These are phyloP conservation scores for Tylopilus orsonianus DNA, from an alignment of 1,284 basidiomycete genomes.

Conservation along the genomic window DNA sequence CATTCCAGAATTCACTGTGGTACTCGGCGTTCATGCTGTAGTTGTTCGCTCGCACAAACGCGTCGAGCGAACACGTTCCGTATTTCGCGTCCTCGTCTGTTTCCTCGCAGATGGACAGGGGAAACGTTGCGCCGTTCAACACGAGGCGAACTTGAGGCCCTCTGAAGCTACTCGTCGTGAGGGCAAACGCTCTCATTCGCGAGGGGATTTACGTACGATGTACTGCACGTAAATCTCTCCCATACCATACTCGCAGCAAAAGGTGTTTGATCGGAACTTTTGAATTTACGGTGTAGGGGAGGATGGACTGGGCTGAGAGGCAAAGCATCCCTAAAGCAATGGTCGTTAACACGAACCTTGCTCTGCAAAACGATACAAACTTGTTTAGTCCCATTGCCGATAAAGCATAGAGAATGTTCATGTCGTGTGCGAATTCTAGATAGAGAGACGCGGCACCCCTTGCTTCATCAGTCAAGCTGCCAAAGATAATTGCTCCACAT, in stretches of 20 bases:
- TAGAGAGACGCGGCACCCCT: slow-evolving; percentile 35
- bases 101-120: slow-evolving; percentile 37
- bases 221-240: slow-evolving; percentile 44
- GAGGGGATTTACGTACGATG: slow-evolving; percentile 27
- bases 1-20: slow-evolving; percentile 38
- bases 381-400: slow-evolving; percentile 44
- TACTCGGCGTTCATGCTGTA: slow-evolving; percentile 31
- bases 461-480: slow-evolving; percentile 39
- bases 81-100: slow-evolving; percentile 30
- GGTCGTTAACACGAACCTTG: neutral
- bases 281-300: slow-evolving; percentile 37
- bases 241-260: slow-evolving; percentile 48
- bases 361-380: slow-evolving; percentile 20
- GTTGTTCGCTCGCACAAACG: slow-evolving; percentile 37
- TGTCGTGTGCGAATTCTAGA: slow-evolving; percentile 51
- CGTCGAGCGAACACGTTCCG: slow-evolving; percentile 43
- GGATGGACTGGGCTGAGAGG: slow-evolving; percentile 35
- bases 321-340: slow-evolving; percentile 30
- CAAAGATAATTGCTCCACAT: neutral
- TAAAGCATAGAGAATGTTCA: slow-evolving; percentile 44
- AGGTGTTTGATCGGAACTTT: slow-evolving; percentile 42
- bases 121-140: slow-evolving; percentile 43
- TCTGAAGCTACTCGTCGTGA: slow-evolving; percentile 10
- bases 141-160: slow-evolving; percentile 45
- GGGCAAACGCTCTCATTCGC: neutral